phyloP scores from a whole-genome alignment of 257 asterid genomes.

The Coffea canephora region DNA sequence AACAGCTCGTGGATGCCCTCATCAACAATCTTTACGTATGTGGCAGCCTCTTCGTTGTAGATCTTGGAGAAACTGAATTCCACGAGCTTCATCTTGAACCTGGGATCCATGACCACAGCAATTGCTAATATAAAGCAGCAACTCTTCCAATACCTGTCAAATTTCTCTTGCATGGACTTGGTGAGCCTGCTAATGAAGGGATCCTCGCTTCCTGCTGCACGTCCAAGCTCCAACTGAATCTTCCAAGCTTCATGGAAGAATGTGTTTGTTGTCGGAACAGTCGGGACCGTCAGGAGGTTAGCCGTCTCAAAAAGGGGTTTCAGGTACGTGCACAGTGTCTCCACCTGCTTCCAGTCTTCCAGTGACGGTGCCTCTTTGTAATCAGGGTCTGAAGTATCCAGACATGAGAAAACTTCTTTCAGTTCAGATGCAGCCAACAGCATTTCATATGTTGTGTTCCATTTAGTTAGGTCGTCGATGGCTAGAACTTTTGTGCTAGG shows the following conservation, averaged over 20 bases:
- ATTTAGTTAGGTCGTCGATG: conserved; percentile 69
- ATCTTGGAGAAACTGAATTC: conserved; percentile 84
- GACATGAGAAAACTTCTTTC: conserved; percentile 83
- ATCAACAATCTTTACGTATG: conserved; percentile 60
- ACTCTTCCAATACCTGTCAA: conserved; percentile 79
- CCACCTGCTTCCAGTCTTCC: conserved; percentile 82
- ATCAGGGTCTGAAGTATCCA: conserved; percentile 77
- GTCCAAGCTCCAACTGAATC: conserved; percentile 81
- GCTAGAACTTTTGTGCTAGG: conserved; percentile 70
- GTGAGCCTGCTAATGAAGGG: conserved; percentile 54
- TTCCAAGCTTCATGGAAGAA: conserved; percentile 98
- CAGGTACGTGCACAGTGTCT: conserved; percentile 56
- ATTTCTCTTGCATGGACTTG: conserved; percentile 71
- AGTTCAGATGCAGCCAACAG: conserved; percentile 70
- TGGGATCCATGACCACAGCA: conserved; percentile 94
- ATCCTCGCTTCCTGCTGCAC: conserved; percentile 67
- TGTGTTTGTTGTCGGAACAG: conserved; percentile 65
- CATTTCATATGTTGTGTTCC: conserved; percentile 97
- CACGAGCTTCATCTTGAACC: conserved; percentile 92
- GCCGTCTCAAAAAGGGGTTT: conserved; percentile 82
- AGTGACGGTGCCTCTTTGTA: conserved; percentile 56
- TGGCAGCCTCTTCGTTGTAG: conserved; percentile 64
- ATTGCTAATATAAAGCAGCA: conserved; percentile 73
- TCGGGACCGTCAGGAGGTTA: conserved; percentile 47
- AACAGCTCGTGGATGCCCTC: conserved; percentile 90